phyloP scores from a whole-genome alignment of 2,329 filamentous ascomycete genomes.

The Nemania sp. region DNA sequence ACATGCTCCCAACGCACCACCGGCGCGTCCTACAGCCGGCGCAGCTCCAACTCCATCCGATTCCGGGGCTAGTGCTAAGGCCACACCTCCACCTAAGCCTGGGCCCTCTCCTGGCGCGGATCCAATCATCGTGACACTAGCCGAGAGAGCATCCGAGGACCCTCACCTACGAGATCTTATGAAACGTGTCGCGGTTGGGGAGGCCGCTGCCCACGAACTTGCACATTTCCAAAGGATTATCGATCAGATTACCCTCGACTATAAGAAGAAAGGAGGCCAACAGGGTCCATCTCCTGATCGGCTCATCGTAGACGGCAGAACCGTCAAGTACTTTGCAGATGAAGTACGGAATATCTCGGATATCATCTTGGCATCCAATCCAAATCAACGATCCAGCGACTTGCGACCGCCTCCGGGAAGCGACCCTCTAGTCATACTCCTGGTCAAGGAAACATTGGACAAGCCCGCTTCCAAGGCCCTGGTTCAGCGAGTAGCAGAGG shows the following conservation, averaged over 20 bases:
- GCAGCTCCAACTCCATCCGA: neutral
- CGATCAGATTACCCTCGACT: constrained; percentile 71
- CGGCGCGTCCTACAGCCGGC: constrained; percentile 1
- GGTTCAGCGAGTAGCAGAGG: constrained; percentile 58
- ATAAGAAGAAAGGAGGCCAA: constrained; percentile 55
- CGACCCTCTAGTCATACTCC: constrained; percentile 59
- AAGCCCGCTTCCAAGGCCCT: constrained; percentile 54
- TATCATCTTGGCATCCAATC: constrained; percentile 63
- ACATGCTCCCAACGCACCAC: constrained; percentile 32
- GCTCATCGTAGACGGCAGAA: constrained; percentile 58
- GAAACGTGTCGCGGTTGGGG: constrained; percentile 79
- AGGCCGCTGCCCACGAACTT: constrained; percentile 72
- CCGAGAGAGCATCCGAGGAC: constrained; percentile 75
- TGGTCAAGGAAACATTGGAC: constrained; percentile 63
- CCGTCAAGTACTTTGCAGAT: constrained; percentile 63
- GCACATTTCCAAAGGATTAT: constrained; percentile 80
- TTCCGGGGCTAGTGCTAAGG: neutral
- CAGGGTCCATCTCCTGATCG: constrained; percentile 59
- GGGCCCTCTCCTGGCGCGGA: constrained; percentile 51
- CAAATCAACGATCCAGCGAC: constrained; percentile 57
- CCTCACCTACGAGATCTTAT: constrained; percentile 75
- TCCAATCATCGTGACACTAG: constrained; percentile 79
- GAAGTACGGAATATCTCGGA: constrained; percentile 62
- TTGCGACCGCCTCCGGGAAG: constrained; percentile 58
- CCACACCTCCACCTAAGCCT: constrained; percentile 30